These are phyloP conservation scores for Pseudocercospora musae DNA, from an alignment of 2,329 filamentous ascomycete genomes.

Conservation along the genomic window DNA sequence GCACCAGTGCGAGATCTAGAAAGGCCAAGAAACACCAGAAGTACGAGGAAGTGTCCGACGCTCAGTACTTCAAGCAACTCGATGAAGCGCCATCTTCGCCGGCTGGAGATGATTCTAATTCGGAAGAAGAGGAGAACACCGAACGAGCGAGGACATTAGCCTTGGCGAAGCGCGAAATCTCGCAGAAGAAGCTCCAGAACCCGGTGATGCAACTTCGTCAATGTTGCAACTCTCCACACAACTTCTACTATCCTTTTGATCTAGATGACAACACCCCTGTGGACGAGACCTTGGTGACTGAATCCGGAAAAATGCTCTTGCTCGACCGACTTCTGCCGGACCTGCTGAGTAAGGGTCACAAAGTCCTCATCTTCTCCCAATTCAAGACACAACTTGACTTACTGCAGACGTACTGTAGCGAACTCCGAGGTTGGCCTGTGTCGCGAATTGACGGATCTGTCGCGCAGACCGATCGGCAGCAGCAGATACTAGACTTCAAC, in stretches of 20 bases:
- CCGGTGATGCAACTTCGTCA: slow-evolving; percentile 87
- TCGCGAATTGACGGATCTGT: slow-evolving; percentile 92
- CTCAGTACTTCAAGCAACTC: slow-evolving; percentile 77
- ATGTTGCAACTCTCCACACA: slow-evolving; percentile 90
- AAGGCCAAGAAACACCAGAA: slow-evolving; percentile 55
- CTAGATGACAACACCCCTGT: slow-evolving; percentile 55
- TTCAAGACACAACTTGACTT: slow-evolving; percentile 94
- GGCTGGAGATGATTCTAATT: slow-evolving; percentile 40
- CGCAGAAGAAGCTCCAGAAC: slow-evolving; percentile 87
- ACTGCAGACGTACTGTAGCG: slow-evolving; percentile 76
- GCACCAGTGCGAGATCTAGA: slow-evolving; percentile 51
- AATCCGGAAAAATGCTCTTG: slow-evolving; percentile 93
- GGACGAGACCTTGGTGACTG: slow-evolving; percentile 79
- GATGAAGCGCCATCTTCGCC: slow-evolving; percentile 50
- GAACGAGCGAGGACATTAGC: slow-evolving; percentile 67
- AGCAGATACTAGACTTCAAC: slow-evolving; percentile 51
- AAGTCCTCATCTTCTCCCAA: slow-evolving; percentile 93
- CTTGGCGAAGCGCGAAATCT: slow-evolving; percentile 82
- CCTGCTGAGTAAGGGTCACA: slow-evolving; percentile 73
- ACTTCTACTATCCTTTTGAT: slow-evolving; percentile 90
- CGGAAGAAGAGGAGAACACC: slow-evolving; percentile 57
- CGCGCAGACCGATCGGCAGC: slow-evolving; percentile 58
- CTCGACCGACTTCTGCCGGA: slow-evolving; percentile 79
- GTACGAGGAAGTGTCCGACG: slow-evolving; percentile 72
- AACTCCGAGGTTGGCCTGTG: slow-evolving; percentile 73